These are phyloP conservation scores for Sarcodon sp. DNA, from an alignment of 768 basidiomycete genomes.

Conservation along the genomic window DNA sequence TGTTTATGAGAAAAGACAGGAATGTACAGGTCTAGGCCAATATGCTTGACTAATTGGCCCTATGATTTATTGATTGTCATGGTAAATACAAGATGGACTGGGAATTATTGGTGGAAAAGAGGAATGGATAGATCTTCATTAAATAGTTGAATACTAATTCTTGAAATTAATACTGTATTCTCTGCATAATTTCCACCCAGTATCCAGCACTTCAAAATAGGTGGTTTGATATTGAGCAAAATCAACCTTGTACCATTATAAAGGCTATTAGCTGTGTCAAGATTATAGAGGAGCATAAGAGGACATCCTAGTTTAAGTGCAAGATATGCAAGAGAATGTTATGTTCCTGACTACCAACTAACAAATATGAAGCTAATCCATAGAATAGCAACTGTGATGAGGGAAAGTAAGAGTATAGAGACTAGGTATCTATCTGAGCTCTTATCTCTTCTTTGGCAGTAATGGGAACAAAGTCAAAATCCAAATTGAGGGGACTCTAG, in stretches of 20 bases:
- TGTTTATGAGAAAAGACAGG: slow-evolving; percentile 30
- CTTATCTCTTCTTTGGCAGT: too few species aligned
- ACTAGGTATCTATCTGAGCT: too few species aligned
- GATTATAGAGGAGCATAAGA: slow-evolving; percentile 31
- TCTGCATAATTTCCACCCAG: slow-evolving; percentile 24
- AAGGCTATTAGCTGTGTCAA: slow-evolving; percentile 19
- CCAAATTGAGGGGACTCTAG: too few species aligned
- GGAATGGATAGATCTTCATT: slow-evolving; percentile 15
- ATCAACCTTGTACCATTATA: slow-evolving; percentile 24
- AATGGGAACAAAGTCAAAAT: too few species aligned
- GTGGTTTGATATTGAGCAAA: slow-evolving; percentile 11
- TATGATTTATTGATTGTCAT: slow-evolving; percentile 37
- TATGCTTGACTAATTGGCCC: slow-evolving; percentile 29
- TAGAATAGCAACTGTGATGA: too few species aligned
- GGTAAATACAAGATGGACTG: slow-evolving; percentile 30
- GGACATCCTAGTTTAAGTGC: slow-evolving; percentile 12
- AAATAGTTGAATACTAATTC: slow-evolving; percentile 21
- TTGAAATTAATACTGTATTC: slow-evolving; percentile 23
- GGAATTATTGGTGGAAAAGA: slow-evolving; percentile 25
- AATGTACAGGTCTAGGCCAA: slow-evolving; percentile 25
- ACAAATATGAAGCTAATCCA: too few species aligned
- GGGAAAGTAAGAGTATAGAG: too few species aligned
- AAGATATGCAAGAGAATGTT: background rate
- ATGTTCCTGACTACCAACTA: too few species aligned
- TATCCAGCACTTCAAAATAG: slow-evolving; percentile 21